Evolutionary conservation across 148 eudicot genomes (phyloP), one percentile per base, ranked within the genome.

Genomic region (Rhododendron kiyosumense): DNA sequence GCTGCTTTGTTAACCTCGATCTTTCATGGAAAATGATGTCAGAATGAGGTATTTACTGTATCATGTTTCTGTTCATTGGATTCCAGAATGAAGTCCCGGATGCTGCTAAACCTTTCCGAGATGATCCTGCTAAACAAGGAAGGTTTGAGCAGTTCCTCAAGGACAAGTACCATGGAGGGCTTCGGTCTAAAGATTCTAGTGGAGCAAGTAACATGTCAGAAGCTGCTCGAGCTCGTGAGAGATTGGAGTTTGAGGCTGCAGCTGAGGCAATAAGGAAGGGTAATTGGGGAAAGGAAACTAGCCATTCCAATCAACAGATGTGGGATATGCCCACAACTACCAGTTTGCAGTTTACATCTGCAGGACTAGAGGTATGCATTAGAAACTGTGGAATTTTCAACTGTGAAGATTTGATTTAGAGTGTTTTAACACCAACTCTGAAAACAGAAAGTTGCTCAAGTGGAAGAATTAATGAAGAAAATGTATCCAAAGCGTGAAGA

Each of bases 201-300:
- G 94, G 94, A 87, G 82, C 98, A 30, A 92, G 94, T 88, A 83
- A 83, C 78, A 93, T 96, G 97, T 92, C 99, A 59, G 99, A 96
- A 91, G 88, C 89, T 91, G 94, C 92, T 85, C 95, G 99, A 89
- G 99, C 99, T 88, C 98, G 98, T 88, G 99, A 96, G 86, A 92
- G 95, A 86, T 88, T 96, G 85, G 98, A 96, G 87, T 95, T 96
- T 90, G 99, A 96, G 90, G 91, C 97, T 84, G 98, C 95, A 83
- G 98, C 98, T 51, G 95, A 89, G 91, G 93, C 92, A 79, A 90
- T 93, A 52, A 75, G 87, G 87, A 95, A 91, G 89, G 92, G 93
- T 46, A 93, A 91, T 82, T 86, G 85, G 82, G 91, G 87, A 81
- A 91, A 88, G 73, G 91, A 92, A 87, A 89, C 87, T 81, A 87